Percentiles rank a stretch among this genome's conserved stretches.
phyloP scores from a whole-genome alignment of 2,329 filamentous ascomycete species.

The Claviceps fusiformis region DNA sequence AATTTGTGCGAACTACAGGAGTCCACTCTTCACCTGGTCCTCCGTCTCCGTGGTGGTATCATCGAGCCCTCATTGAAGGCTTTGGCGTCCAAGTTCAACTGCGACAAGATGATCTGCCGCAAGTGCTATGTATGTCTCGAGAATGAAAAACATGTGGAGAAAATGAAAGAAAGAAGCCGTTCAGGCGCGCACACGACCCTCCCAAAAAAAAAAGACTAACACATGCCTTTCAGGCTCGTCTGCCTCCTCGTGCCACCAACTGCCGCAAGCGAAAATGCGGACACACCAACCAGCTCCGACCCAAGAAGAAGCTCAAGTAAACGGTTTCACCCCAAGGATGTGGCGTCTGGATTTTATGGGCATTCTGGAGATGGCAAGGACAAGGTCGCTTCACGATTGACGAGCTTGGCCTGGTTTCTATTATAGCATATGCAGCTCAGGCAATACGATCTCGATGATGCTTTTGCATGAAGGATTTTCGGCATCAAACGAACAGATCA shows the following conservation, averaged over 20 bases:
- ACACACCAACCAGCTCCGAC: conserved; percentile 99
- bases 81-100: conserved; percentile 98
- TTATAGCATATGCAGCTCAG: conserved; percentile 25
- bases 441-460: conserved; percentile 25
- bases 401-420: conserved; percentile 26
- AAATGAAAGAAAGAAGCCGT: background rate
- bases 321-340: conserved; percentile 25
- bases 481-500: background rate
- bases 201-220: conserved; percentile 6
- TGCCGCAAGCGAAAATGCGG: conserved; percentile 99
- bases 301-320: conserved; percentile 99
- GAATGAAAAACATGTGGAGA: background rate
- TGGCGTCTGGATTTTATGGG: conserved; percentile 32
- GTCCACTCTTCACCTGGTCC: conserved; percentile 95
- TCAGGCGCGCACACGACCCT: background rate
- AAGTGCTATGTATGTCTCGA: conserved; percentile 90
- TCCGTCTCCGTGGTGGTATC: conserved; percentile 98
- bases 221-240: conserved; percentile 46
- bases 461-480: conserved; percentile 13
- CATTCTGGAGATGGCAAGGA: conserved; percentile 24
- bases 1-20: conserved; percentile 41
- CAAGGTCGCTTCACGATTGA: conserved; percentile 22
- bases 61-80: conserved; percentile 98
- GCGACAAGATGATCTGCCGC: conserved; percentile 99
- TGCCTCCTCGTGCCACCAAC: conserved; percentile 97